Base-by-base conservation (phyloP, 345 rosid genomes). In the Hibiscus mutabilis region DNA sequence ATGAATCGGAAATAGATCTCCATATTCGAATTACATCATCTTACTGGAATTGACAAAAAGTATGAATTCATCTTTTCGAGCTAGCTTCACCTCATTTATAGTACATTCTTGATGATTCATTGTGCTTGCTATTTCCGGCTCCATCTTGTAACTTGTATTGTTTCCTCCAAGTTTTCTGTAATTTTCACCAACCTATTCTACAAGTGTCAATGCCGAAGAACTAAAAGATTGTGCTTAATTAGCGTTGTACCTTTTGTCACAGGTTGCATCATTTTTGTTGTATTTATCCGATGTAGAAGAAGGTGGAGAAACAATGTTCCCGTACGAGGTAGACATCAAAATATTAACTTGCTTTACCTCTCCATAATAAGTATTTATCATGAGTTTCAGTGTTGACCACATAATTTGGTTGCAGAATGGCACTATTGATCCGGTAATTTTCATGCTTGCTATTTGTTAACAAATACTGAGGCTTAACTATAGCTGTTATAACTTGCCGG, bases 221-320 rank as follows among this genome's bases (percentile, higher is more conserved):
- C 58, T 10, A 73, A 57, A 21, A 21, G 46, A 8, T 21, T 24
- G n/a, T 70, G 70, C 55, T 78, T 35, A 60, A 60, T 66, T 29
- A 35, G 52, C 65, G 21, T 9, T 52, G 40, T 9, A 53, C 61
- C 69, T 52, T 63, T 61, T 35, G 7, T 49, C 1, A 12, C 70
- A 67, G 88, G 92, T 37, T 83, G 92, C 84, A 51, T 81, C 58
- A 47, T 67, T 67, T 40, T 25, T 67, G 70, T n/a, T 67, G 42
- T 67, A 67, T 67, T 49, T 67, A 49, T 67, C 59, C 5, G 44
- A 67, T 49, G 70, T 67, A 16, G 70, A 67, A 49, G 69, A 65
- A 65, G 68, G 68, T 9, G 92, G 92, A 56, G 96, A 90, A 85
- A 90, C 96, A 19, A 85, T 88, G 96, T 90, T 88, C 73, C 96